Percentiles rank a stretch among this genome's conserved stretches.
Evolutionary conservation across 129 eudicot species (phyloP).

Genomic region (Ambrosia artemisiifolia): DNA sequence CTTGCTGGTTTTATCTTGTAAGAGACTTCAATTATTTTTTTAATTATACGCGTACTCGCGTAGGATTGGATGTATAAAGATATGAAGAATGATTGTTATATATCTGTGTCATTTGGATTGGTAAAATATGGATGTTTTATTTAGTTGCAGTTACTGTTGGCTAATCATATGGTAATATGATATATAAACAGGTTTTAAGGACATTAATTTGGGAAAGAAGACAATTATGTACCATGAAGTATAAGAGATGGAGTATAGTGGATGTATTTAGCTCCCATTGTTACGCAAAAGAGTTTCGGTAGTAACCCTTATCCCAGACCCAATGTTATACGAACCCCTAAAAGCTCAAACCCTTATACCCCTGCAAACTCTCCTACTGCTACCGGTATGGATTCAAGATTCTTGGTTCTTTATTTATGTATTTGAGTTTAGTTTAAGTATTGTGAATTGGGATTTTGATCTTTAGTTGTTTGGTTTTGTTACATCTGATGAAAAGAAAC

Average conservation of each 20-base stretch:
- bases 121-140: no score
- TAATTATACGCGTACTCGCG: background rate
- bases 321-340: no score
- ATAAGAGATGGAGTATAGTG: no score
- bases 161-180: no score
- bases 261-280: no score
- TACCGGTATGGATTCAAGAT: slow-evolving; percentile 37
- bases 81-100: background rate
- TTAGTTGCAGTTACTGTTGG: no score
- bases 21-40: background rate
- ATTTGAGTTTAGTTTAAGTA: background rate
- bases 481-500: slow-evolving; percentile 40
- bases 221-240: no score
- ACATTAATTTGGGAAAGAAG: no score
- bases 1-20: background rate
- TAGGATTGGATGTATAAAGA: background rate
- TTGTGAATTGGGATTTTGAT: background rate
- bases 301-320: slow-evolving; percentile 55
- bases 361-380: slow-evolving; percentile 71
- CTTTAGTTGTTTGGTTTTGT: background rate
- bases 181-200: no score
- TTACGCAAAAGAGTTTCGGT: slow-evolving; percentile 59
- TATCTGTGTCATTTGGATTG: no score
- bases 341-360: slow-evolving; percentile 38
- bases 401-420: background rate